Conservation (phyloP, 768 basidiomycete genomes). For the Lactifluus pinguis region DNA sequence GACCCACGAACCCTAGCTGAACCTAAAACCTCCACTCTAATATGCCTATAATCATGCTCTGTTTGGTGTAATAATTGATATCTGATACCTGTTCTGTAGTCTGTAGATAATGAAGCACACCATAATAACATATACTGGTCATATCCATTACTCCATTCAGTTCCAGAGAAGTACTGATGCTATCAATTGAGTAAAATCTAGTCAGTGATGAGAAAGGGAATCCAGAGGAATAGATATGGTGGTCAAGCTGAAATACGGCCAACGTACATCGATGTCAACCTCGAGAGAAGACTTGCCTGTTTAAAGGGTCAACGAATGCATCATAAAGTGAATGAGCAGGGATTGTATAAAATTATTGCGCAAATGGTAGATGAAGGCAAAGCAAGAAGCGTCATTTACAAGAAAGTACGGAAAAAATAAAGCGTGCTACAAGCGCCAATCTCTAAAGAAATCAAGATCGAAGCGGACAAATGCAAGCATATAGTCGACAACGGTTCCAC, state of each 20-base stretch:
- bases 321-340: neutral
- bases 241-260: no score
- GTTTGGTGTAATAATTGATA: neutral
- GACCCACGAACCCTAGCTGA: no score
- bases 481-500: constrained; percentile 74
- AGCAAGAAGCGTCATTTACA: neutral
- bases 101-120: no score
- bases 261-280: no score
- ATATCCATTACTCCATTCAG: neutral
- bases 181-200: neutral
- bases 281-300: no score
- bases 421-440: constrained; percentile 49
- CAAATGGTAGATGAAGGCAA: neutral
- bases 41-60: neutral
- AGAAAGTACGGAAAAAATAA: neutral
- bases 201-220: neutral
- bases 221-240: neutral
- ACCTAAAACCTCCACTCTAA: no score
- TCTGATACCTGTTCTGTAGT: no score
- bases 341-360: neutral
- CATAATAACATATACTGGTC: neutral
- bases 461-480: constrained; percentile 62
- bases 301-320: neutral
- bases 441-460: constrained; percentile 63
- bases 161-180: neutral